phyloP scores from a whole-genome alignment of 1,284 basidiomycete genomes.

The Exobasidium rhododendri region DNA sequence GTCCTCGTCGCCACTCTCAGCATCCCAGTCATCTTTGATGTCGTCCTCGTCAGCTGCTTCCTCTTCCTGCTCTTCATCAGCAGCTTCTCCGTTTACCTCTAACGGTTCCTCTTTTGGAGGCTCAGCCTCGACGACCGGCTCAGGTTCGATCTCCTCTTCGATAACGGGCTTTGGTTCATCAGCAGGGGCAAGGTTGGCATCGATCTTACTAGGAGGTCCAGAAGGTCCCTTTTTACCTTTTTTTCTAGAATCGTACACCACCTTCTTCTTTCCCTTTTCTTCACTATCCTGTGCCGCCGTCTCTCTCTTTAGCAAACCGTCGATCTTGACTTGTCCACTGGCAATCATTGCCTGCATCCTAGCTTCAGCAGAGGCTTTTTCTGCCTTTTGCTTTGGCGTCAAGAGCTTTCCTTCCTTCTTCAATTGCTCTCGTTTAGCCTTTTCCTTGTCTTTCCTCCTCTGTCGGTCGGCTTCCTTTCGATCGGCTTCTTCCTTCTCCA shows the following conservation, averaged over 20 bases:
- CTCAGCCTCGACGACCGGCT: slow-evolving; percentile 35
- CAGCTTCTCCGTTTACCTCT: slow-evolving; percentile 29
- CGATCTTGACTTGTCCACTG: slow-evolving; percentile 78
- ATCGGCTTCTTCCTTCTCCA: slow-evolving; percentile 50
- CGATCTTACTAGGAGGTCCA: slow-evolving; percentile 22
- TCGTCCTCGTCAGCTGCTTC: slow-evolving; percentile 36
- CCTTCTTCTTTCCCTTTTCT: slow-evolving; percentile 59
- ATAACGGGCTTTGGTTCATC: background rate
- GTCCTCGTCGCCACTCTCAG: slow-evolving; percentile 66
- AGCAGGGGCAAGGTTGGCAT: background rate
- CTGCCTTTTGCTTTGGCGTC: slow-evolving; percentile 80
- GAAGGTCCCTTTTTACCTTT: slow-evolving; percentile 68
- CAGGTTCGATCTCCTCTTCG: slow-evolving; percentile 16
- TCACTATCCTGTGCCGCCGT: slow-evolving; percentile 54
- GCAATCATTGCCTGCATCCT: slow-evolving; percentile 85
- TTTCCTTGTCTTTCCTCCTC: slow-evolving; percentile 52
- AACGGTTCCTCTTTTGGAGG: slow-evolving; percentile 44
- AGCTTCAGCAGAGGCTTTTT: slow-evolving; percentile 83
- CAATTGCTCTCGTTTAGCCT: slow-evolving; percentile 51
- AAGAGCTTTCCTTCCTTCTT: slow-evolving; percentile 53
- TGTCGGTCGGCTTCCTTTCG: slow-evolving; percentile 48
- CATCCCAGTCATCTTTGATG: slow-evolving; percentile 80
- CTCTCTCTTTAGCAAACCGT: slow-evolving; percentile 68
- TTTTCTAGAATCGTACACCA: slow-evolving; percentile 74
- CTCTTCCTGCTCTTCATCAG: slow-evolving; percentile 21